Conservation (phyloP, 169 alveolate species). For the Cryptosporidium xiaoi region DNA sequence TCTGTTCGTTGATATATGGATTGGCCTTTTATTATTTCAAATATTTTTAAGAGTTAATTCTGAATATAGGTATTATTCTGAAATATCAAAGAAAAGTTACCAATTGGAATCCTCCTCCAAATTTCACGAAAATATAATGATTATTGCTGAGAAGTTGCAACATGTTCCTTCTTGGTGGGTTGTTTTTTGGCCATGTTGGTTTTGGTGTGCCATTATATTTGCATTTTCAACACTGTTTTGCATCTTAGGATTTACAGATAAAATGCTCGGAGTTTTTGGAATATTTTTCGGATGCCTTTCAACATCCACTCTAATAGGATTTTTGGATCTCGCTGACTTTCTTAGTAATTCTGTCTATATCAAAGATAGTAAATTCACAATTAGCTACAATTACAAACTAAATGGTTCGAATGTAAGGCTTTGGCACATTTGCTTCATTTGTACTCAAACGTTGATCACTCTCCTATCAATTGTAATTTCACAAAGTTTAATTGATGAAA, state of each 20-base stretch:
- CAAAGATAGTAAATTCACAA: conserved; percentile 9
- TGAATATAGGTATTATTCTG: conserved; percentile 28
- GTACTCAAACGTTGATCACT: conserved; percentile 34
- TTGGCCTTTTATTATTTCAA: conserved; percentile 51
- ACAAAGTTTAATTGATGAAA: conserved; percentile 44
- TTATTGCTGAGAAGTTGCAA: conserved; percentile 38
- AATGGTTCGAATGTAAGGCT: conserved; percentile 11
- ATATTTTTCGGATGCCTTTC: conserved; percentile 39
- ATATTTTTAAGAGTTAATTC: conserved; percentile 46
- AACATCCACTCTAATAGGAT: conserved; percentile 19
- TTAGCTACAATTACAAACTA: conserved; percentile 1
- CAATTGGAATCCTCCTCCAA: conserved; percentile 19
- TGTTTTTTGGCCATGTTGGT: conserved; percentile 75
- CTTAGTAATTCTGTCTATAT: conserved; percentile 8
- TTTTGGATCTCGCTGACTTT: conserved; percentile 53
- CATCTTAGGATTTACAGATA: conserved; percentile 48
- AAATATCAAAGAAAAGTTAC: not conserved
- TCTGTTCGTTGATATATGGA: conserved; percentile 51
- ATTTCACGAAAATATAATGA: conserved; percentile 37
- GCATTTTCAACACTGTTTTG: conserved; percentile 59
- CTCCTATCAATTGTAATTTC: conserved; percentile 43
- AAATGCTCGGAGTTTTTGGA: conserved; percentile 32
- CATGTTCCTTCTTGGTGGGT: conserved; percentile 72
- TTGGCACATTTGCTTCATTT: conserved; percentile 51
- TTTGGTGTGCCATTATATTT: conserved; percentile 67